Percentiles rank a stretch among this genome's conserved stretches.
Evolutionary conservation across 176 grass and related monocot species (phyloP).

Genomic region (Zea luxurians): DNA sequence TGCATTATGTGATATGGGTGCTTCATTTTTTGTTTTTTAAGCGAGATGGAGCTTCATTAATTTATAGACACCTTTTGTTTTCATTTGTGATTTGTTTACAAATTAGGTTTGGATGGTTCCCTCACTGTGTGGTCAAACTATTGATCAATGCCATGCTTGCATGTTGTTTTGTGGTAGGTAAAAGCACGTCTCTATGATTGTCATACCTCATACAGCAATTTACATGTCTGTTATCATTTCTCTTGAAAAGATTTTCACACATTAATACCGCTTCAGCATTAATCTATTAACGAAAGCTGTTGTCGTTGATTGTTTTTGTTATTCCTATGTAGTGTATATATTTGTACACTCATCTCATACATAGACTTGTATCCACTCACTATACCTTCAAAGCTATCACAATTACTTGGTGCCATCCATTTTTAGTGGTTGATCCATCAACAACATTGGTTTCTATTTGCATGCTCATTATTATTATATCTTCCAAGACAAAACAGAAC

Average conservation of each 20-base stretch:
- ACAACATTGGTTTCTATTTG: not conserved
- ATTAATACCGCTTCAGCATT: slow-evolving; percentile 16
- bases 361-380: not conserved
- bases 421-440: slow-evolving; percentile 25
- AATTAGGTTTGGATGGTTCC: too few relatives aligned
- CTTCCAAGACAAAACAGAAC: not conserved
- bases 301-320: slow-evolving; percentile 20
- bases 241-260: not conserved
- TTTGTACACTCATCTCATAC: too few relatives aligned
- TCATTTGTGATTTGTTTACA: too few relatives aligned
- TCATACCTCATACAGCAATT: slow-evolving; percentile 2
- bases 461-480: slow-evolving; percentile 28
- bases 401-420: not conserved
- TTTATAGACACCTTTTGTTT: too few relatives aligned
- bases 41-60: too few relatives aligned
- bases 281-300: not conserved
- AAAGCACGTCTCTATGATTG: too few relatives aligned
- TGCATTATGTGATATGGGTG: too few relatives aligned
- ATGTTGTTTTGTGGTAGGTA: too few relatives aligned
- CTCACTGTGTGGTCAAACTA: too few relatives aligned
- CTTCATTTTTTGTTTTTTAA: too few relatives aligned
- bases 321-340: slow-evolving; percentile 3
- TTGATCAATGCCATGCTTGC: too few relatives aligned
- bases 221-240: not conserved
- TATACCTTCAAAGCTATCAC: not conserved